Conservation (phyloP, 495 filamentous ascomycete genomes). For the Evernia prunastri region DNA sequence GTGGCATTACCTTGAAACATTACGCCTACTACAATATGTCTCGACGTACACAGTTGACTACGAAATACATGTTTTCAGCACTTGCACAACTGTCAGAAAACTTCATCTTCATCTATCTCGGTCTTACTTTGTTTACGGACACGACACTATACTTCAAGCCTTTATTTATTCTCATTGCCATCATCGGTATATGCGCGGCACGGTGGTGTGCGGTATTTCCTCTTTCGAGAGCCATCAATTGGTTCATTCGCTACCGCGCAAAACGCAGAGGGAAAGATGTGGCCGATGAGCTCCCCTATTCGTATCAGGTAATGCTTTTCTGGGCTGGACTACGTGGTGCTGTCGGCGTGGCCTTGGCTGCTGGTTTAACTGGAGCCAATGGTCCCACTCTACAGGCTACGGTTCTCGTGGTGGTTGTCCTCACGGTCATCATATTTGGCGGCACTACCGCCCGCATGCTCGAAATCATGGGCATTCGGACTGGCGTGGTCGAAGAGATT, state of each 20-base stretch:
- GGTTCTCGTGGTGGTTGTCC: constrained; percentile 90
- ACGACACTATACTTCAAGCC: constrained; percentile 82
- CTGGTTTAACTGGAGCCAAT: constrained; percentile 72
- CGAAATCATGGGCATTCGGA: constrained; percentile 89
- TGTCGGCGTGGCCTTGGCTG: constrained; percentile 93
- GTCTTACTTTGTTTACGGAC: constrained; percentile 89
- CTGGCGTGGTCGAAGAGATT: constrained; percentile 91
- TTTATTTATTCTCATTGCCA: constrained; percentile 87
- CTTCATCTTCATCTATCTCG: constrained; percentile 99
- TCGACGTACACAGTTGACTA: constrained; percentile 90
- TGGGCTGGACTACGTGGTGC: constrained; percentile 96
- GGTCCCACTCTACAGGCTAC: constrained; percentile 77
- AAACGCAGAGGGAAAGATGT: constrained; percentile 69
- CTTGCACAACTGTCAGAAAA: constrained; percentile 95
- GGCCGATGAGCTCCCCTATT: constrained; percentile 83
- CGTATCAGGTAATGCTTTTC: constrained; percentile 95
- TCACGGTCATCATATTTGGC: constrained; percentile 97
- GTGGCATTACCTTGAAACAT: constrained; percentile 95
- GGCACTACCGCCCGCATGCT: constrained; percentile 98
- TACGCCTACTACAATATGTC: constrained; percentile 99
- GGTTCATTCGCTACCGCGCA: constrained; percentile 86
- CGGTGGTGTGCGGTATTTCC: constrained; percentile 93
- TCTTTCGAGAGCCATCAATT: constrained; percentile 83
- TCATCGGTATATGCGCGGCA: constrained; percentile 84
- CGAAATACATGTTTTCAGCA: constrained; percentile 95